These are phyloP conservation scores for Candolleomyces aberdarensis DNA, from an alignment of 768 basidiomycete species.

Conservation along the genomic window DNA sequence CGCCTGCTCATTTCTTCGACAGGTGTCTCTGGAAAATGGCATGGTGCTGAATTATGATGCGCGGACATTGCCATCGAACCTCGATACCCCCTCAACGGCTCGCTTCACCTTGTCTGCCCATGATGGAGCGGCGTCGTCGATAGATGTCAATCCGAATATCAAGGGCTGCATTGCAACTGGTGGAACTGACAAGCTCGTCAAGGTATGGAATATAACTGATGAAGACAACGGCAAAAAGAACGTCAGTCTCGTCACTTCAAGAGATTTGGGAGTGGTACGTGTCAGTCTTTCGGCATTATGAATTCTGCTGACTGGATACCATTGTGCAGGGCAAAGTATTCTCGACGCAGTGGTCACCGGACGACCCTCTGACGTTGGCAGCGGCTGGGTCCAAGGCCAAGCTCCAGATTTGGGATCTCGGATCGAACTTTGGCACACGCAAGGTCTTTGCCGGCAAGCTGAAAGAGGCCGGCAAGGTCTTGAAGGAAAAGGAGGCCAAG, in stretches of 20 bases:
- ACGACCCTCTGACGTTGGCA: constrained; percentile 90
- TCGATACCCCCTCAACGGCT: constrained; percentile 61
- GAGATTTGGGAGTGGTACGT: constrained; percentile 89
- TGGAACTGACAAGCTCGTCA: constrained; percentile 92
- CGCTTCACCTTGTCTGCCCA: constrained; percentile 92
- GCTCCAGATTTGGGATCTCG: constrained; percentile 94
- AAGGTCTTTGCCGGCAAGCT: constrained; percentile 83
- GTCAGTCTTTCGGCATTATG: background rate
- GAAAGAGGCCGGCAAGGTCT: constrained; percentile 59
- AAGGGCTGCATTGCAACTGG: constrained; percentile 91
- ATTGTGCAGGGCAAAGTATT: constrained; percentile 88
- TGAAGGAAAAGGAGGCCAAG: constrained; percentile 58
- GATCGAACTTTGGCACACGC: constrained; percentile 75
- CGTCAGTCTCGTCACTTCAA: constrained; percentile 80
- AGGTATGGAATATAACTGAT: constrained; percentile 90
- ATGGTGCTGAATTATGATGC: constrained; percentile 91
- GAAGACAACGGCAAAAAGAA: constrained; percentile 62
- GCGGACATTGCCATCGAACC: constrained; percentile 70
- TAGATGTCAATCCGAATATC: constrained; percentile 90
- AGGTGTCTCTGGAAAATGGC: constrained; percentile 96
- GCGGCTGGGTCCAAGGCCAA: constrained; percentile 94
- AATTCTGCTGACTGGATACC: background rate
- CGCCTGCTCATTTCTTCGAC: background rate
- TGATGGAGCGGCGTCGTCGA: constrained; percentile 82
- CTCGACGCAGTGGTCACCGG: constrained; percentile 86